A percentile compares a stretch with the other conserved stretches of the same genome.
phyloP scores from a whole-genome alignment of 495 filamentous ascomycete species.

The Xylaria scruposa region DNA sequence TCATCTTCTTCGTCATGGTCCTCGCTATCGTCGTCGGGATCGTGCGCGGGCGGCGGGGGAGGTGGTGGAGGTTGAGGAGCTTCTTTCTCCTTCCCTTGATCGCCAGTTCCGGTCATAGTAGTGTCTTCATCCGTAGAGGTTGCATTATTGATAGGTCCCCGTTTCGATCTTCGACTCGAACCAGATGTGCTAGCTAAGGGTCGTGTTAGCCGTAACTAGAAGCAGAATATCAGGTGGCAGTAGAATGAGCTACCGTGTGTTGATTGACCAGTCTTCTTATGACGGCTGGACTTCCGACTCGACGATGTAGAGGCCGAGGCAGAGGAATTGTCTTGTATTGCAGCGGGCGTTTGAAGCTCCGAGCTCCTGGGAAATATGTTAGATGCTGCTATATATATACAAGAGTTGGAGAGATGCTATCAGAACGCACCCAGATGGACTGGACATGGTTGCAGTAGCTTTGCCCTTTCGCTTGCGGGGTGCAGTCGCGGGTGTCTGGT shows the following conservation, averaged over 20 bases:
- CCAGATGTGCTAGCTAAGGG: constrained; percentile 39
- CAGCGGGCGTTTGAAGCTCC: constrained; percentile 37
- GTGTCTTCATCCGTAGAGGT: constrained; percentile 56
- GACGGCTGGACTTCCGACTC: constrained; percentile 71
- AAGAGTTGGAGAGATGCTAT: neutral
- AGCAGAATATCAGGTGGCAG: constrained; percentile 26
- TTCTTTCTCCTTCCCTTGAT: constrained; percentile 63
- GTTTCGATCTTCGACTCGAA: constrained; percentile 60
- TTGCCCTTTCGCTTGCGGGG: constrained; percentile 68
- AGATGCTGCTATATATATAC: constrained; percentile 1
- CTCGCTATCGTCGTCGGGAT: constrained; percentile 58
- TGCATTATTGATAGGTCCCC: constrained; percentile 56
- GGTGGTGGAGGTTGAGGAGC: constrained; percentile 48
- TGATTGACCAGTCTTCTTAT: constrained; percentile 56
- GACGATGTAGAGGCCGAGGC: constrained; percentile 61
- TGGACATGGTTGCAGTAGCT: constrained; percentile 77
- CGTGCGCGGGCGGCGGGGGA: constrained; percentile 51
- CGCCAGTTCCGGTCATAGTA: constrained; percentile 64
- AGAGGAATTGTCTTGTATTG: constrained; percentile 43
- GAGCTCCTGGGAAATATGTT: constrained; percentile 30
- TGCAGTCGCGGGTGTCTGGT: constrained; percentile 45
- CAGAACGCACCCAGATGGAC: constrained; percentile 53
- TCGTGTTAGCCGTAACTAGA: neutral
- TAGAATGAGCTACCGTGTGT: constrained; percentile 46
- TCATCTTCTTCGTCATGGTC: constrained; percentile 59